These are phyloP conservation scores for Coemansia sp. DNA, from an alignment of 192 early-diverging fungal species.

Conservation along the genomic window DNA sequence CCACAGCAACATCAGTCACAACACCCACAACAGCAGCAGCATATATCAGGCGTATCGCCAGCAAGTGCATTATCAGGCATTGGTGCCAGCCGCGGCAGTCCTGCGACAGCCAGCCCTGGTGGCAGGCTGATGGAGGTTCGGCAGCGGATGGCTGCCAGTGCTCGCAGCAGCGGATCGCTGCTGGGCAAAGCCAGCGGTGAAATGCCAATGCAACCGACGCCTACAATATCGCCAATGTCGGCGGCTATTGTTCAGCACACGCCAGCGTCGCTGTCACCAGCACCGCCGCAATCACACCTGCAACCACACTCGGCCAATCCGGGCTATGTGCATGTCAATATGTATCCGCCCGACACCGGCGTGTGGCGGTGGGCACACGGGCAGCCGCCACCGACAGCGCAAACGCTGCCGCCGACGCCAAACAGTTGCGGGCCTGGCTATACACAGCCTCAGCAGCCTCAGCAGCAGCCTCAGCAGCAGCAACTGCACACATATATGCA, in stretches of 20 bases:
- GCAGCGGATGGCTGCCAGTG: slow-evolving; percentile 18
- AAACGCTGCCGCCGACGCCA: slow-evolving; percentile 20
- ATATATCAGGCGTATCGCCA: not conserved
- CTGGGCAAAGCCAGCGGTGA: slow-evolving; percentile 11
- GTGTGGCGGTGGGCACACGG: slow-evolving; percentile 39
- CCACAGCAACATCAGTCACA: slow-evolving; percentile 7
- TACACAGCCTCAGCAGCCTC: slow-evolving; percentile 5
- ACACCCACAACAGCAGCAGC: slow-evolving; percentile 11
- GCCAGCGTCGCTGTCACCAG: slow-evolving; percentile 38
- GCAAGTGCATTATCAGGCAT: slow-evolving; percentile 5
- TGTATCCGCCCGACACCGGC: slow-evolving; percentile 41
- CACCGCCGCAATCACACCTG: slow-evolving; percentile 17
- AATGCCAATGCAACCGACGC: slow-evolving; percentile 35
- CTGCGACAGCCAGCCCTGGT: slow-evolving; percentile 23
- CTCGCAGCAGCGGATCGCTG: slow-evolving; percentile 19
- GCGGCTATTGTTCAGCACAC: slow-evolving; percentile 39
- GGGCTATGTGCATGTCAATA: slow-evolving; percentile 34
- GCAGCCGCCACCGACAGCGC: slow-evolving; percentile 3
- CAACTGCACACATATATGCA: not conserved
- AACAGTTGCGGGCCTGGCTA: slow-evolving; percentile 5
- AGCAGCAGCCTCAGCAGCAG: not conserved
- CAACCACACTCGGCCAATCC: slow-evolving; percentile 24
- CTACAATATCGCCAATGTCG: slow-evolving; percentile 41
- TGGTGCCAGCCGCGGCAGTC: slow-evolving; percentile 13
- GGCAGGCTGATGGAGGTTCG: slow-evolving; percentile 30